Base-by-base conservation (phyloP, 371 early-diverging fungal species). In the Rhizopus delemar region DNA sequence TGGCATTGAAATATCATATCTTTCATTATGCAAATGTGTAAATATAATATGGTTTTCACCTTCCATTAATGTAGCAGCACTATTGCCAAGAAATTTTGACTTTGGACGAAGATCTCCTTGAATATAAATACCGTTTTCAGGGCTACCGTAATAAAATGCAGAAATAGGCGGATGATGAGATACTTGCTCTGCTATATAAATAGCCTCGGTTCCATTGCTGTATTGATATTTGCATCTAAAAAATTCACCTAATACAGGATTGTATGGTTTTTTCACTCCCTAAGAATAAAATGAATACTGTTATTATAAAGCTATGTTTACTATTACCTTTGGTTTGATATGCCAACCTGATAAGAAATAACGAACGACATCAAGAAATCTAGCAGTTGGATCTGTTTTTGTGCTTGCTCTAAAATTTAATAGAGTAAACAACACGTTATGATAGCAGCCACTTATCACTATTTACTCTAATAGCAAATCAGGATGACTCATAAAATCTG, bases 91-190 rank as follows among this genome's bases (percentile, higher is more conserved):
- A 64, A 95, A 96, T 53, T 86, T 89, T 12, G 92, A 89, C 67
- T 90, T 92, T 43, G 96, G 97, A 60, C 85, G 68, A 56, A 95
- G 61, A 51, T 95, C 93, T 15, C 97, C 97, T 34, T 78, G 53
- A 33, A 95, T 89, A 36, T 80, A 75, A 41, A 96, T 71, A 53
- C 87, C 80, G 67, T 93, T 86, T 45, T 92, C 89, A 3, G 96
- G 96, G 36, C 84, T 86, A 54, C 87, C 81, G 73, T 91, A 94
- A 69, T 86, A 89, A 70, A 85, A 94, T 34, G 92, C 89, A 5
- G 95, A 90, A 45, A 93, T 85, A 8, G 97, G 97, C 38, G 97
- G 97, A 70, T 96, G 97, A 73, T 97, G 97, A 31, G 92, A 92
- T 5, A 94, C 92, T 73, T 97, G 97, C 68, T 97, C 97, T 45